These are phyloP conservation scores for Arthrobotrys musiformis DNA, from an alignment of 2,329 filamentous ascomycete species.

Conservation along the genomic window DNA sequence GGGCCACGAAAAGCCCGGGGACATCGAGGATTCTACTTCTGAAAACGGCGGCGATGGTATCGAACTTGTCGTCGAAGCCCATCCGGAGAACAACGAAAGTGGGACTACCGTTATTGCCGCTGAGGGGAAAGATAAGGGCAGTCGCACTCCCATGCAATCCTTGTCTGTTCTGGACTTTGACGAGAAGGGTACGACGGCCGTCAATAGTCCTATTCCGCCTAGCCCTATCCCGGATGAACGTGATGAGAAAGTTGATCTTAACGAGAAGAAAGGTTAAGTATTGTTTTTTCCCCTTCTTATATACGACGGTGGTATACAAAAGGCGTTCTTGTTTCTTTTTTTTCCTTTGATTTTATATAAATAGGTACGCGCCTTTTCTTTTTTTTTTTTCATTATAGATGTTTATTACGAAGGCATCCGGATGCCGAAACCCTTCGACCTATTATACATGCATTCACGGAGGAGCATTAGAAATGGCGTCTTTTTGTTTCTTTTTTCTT, in stretches of 20 bases:
- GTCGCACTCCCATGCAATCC: constrained; percentile 9
- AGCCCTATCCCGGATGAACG: not conserved
- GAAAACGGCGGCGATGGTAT: not conserved
- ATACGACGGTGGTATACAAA: not conserved
- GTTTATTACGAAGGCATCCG: not conserved
- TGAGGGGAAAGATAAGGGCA: not conserved
- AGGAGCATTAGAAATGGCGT: constrained; percentile 16
- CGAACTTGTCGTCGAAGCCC: not conserved
- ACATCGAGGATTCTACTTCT: constrained; percentile 28
- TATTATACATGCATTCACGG: not conserved
- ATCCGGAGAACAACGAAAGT: not conserved
- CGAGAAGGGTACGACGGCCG: constrained; percentile 27
- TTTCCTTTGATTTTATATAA: not conserved
- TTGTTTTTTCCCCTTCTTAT: not conserved
- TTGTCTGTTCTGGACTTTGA: constrained; percentile 22
- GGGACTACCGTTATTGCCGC: not conserved
- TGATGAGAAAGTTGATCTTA: not conserved
- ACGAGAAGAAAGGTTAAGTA: not conserved
- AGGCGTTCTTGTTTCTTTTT: not conserved
- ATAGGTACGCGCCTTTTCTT: not conserved
- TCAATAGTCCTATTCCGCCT: not conserved
- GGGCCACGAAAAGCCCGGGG: constrained; percentile 35
- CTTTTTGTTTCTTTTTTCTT: not conserved
- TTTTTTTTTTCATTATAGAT: not conserved
- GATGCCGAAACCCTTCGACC: not conserved